A percentile compares a stretch with the other conserved stretches of the same genome.
Evolutionary conservation across 306 rosid genomes (phyloP).

Genomic region (Pterocarpus santalinus): DNA sequence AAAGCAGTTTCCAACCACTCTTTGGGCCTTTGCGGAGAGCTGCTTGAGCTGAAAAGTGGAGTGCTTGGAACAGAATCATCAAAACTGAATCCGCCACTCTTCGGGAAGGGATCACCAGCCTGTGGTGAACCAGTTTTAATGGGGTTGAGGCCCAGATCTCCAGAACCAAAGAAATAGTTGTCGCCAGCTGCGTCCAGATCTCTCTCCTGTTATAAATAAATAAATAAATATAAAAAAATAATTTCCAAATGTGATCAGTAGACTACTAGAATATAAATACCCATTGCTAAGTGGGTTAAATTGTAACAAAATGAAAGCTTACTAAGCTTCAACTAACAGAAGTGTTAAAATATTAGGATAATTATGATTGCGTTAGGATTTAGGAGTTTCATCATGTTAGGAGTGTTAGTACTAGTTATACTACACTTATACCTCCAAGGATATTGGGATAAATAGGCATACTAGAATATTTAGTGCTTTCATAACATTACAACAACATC

Average conservation of each 20-base stretch:
- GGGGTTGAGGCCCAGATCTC: slow-evolving; percentile 83
- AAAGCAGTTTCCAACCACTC: slow-evolving; percentile 76
- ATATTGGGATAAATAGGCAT: background rate
- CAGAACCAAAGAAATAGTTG: slow-evolving; percentile 75
- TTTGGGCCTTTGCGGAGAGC: slow-evolving; percentile 68
- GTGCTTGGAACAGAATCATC: slow-evolving; percentile 98
- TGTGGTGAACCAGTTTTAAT: slow-evolving; percentile 76
- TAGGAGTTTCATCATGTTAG: background rate
- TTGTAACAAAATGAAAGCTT: background rate
- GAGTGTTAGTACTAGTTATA: slow-evolving; percentile 23
- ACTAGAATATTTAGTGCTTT: slow-evolving; percentile 24
- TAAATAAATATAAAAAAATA: background rate
- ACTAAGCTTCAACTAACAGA: slow-evolving; percentile 19
- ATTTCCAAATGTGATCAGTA: slow-evolving; percentile 40
- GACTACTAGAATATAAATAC: slow-evolving; percentile 2
- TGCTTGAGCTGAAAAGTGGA: slow-evolving; percentile 78
- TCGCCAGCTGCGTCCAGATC: slow-evolving; percentile 71
- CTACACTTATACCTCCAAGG: slow-evolving; percentile 3
- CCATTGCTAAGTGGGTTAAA: slow-evolving; percentile 7
- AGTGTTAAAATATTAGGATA: background rate
- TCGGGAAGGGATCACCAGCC: slow-evolving; percentile 61
- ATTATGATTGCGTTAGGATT: background rate
- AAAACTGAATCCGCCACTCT: slow-evolving; percentile 72
- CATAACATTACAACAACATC: slow-evolving; percentile 1
- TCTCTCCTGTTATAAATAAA: slow-evolving; percentile 52